A percentile compares a stretch with the other conserved stretches of the same genome.
Evolutionary conservation across 2,329 filamentous ascomycete species (phyloP).

Genomic region (Alternaria brassicicola): DNA sequence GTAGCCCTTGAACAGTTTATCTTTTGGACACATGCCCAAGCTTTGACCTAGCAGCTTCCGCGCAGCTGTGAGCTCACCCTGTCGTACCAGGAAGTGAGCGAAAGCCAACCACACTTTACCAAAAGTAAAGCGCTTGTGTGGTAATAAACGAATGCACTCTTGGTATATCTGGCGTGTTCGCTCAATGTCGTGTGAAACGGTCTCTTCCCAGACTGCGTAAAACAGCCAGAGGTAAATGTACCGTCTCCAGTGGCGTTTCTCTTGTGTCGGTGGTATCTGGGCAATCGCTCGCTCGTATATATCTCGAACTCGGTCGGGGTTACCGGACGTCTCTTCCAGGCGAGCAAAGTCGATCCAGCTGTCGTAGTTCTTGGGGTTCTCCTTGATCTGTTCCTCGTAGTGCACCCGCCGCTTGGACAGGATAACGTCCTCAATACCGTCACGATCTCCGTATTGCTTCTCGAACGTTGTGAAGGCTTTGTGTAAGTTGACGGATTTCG

Average conservation of each 20-base stretch:
- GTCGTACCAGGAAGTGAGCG: conserved; percentile 90
- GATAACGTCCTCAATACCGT: conserved; percentile 94
- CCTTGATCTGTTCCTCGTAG: conserved; percentile 92
- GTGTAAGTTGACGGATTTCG: conserved; percentile 82
- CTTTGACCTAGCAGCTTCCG: conserved; percentile 88
- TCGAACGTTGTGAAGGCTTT: conserved; percentile 97
- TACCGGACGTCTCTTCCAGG: conserved; percentile 83
- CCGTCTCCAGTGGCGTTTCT: conserved; percentile 95
- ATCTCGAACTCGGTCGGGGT: conserved; percentile 83
- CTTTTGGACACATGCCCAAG: conserved; percentile 94
- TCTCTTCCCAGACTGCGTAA: conserved; percentile 94
- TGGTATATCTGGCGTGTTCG: conserved; percentile 89
- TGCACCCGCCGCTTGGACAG: conserved; percentile 90
- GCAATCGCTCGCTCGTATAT: conserved; percentile 96
- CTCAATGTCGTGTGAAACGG: conserved; percentile 76
- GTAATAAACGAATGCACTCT: conserved; percentile 84
- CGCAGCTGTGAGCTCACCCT: conserved; percentile 78
- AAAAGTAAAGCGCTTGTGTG: conserved; percentile 97
- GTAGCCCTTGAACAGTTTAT: conserved; percentile 92
- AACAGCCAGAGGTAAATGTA: conserved; percentile 99
- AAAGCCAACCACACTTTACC: conserved; percentile 95
- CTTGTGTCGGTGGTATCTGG: conserved; percentile 90
- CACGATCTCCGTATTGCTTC: conserved; percentile 93
- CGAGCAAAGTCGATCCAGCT: conserved; percentile 95
- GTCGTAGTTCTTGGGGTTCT: conserved; percentile 96